Percentiles rank a stretch among this genome's conserved stretches.
Conservation (phyloP, 2,329 filamentous ascomycete species). For the Ophiostoma perfectum region DNA sequence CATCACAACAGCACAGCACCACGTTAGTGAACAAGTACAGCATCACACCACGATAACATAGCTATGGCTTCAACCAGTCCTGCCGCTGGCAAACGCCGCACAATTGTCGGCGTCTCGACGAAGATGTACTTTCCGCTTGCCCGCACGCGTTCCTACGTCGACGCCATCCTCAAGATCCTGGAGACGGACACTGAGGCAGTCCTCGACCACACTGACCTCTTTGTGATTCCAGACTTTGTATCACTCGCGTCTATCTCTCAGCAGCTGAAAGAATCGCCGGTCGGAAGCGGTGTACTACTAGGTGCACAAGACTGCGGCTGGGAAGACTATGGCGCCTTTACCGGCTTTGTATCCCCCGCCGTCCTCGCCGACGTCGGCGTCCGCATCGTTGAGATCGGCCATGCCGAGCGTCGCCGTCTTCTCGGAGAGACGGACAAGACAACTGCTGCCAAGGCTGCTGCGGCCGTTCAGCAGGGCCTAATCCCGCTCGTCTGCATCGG, state of each 20-base stretch:
- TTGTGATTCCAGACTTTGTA: slow-evolving; percentile 73
- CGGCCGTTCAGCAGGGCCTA: slow-evolving; percentile 63
- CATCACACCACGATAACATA: background rate
- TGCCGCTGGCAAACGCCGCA: slow-evolving; percentile 41
- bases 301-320: slow-evolving; percentile 73
- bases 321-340: slow-evolving; percentile 67
- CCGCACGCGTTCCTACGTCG: slow-evolving; percentile 54
- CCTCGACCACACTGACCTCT: slow-evolving; percentile 56
- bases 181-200: slow-evolving; percentile 29
- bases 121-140: slow-evolving; percentile 75
- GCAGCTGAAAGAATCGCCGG: slow-evolving; percentile 39
- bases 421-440: slow-evolving; percentile 69
- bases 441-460: slow-evolving; percentile 63
- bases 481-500: slow-evolving; percentile 76
- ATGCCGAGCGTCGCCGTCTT: slow-evolving; percentile 68
- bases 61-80: background rate
- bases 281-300: slow-evolving; percentile 48
- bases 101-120: slow-evolving; percentile 66
- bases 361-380: slow-evolving; percentile 64
- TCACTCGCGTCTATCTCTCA: slow-evolving; percentile 52
- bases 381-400: slow-evolving; percentile 69
- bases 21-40: background rate
- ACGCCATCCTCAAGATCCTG: slow-evolving; percentile 43
- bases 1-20: background rate
- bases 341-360: slow-evolving; percentile 68